Base-by-base conservation (phyloP, 371 early-diverging fungal species). In the Actinomortierella ambigua region DNA sequence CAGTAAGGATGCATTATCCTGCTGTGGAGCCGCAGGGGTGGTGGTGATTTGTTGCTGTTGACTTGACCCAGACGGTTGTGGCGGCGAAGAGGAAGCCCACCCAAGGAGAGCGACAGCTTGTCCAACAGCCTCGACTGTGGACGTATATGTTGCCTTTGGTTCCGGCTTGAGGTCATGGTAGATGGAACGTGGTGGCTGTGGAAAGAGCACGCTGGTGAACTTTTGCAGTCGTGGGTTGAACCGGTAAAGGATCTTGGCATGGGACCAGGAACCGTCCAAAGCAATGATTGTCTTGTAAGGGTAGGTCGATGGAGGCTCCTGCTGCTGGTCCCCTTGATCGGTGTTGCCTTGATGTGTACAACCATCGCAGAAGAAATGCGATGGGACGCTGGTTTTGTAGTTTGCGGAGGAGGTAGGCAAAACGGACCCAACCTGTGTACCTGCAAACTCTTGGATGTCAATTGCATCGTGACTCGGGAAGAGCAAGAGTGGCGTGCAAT, bases 71-170 rank as follows among this genome's bases (percentile, higher is more conserved):
- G 28, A 50, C 28, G 23, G 3, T 27, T 11, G 24, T 2, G 22
- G 7, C 27, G n/a, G 3, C 23, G 18, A 0, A 50, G 23, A 26
- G 2, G 43, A 13, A 18, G 69, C 58, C 76, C 76, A 76, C 2
- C 76, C 76, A 0, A 76, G 43, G 1, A 76, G 52, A 0, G 66
- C 76, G 0, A 76, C 70, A 3, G 76, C 76, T 17, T 69, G 69
- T 24, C 76, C 66, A 2, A 76, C 76, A 13, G 76, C 76, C 34
- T 76, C 76, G 1, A 65, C 76, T 20, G 76, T 76, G 29, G 76
- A 76, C 6, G 66, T 69, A 22, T 69, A 76, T 0, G 65, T 62
- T n/a, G 22, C 27, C 49, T 65, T 69, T 29, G 76, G 76, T 18
- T 76, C 76, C n/a, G 63, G 65, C 26, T 76, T 76, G 28, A 76